phyloP scores from a whole-genome alignment of 2,329 filamentous ascomycete genomes.

The Cadophora gregata region DNA sequence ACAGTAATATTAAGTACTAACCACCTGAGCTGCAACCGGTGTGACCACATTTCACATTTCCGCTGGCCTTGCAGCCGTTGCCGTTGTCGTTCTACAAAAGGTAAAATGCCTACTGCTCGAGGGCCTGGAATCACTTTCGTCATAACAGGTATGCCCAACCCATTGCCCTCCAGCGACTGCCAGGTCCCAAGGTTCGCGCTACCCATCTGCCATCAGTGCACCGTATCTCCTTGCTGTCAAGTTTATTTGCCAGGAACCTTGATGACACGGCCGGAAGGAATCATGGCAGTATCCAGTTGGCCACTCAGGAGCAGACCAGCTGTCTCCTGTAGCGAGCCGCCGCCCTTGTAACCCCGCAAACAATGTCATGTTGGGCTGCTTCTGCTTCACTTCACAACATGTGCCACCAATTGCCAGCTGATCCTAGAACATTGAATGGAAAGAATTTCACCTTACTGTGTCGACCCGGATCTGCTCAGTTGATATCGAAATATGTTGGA shows the following conservation, averaged over 20 bases:
- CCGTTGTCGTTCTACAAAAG: no score
- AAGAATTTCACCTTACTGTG: neutral
- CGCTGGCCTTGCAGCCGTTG: no score
- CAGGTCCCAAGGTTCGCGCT: no score
- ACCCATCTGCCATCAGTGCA: neutral
- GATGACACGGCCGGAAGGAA: neutral
- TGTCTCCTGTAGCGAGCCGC: neutral
- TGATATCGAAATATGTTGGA: neutral
- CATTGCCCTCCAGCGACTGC: no score
- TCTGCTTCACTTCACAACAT: neutral
- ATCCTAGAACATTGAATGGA: neutral
- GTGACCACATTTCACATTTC: no score
- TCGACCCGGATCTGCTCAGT: neutral
- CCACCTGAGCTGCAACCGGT: no score
- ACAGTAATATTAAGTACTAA: no score
- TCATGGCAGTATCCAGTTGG: constrained; percentile 2
- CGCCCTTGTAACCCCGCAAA: neutral
- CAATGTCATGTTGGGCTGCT: neutral
- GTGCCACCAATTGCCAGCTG: neutral
- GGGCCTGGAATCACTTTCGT: no score
- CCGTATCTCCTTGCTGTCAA: neutral
- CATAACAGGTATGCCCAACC: no score
- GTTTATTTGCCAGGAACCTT: no score
- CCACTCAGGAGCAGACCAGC: neutral
- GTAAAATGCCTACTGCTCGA: no score